phyloP scores from a whole-genome alignment of 23 red algal genomes.

The Gracilaria domingensis region DNA sequence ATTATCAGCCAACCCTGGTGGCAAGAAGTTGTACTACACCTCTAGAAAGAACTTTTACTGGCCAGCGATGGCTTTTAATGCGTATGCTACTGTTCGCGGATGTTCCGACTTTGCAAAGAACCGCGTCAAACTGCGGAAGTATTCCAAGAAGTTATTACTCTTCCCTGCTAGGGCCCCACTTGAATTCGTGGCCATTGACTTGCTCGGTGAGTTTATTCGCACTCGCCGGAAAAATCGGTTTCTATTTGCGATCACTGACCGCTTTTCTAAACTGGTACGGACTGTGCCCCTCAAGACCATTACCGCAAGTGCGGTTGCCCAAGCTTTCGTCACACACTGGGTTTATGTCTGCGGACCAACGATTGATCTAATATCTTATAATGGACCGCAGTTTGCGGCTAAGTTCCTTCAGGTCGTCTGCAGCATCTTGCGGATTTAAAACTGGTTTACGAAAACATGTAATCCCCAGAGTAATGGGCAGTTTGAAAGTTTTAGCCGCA shows the following conservation, averaged over 20 bases:
- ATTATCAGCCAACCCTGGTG: not conserved
- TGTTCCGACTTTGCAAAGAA: not conserved
- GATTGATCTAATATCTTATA: not conserved
- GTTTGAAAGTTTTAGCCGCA: slow-evolving; percentile 34
- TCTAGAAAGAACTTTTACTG: slow-evolving; percentile 32
- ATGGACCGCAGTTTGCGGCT: slow-evolving; percentile 22
- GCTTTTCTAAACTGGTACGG: not conserved
- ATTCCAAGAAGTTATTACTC: not conserved
- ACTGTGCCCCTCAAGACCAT: not conserved
- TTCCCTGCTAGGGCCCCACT: not conserved
- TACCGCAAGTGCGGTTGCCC: not conserved
- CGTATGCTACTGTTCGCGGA: not conserved
- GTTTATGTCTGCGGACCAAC: slow-evolving; percentile 4
- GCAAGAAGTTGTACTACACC: not conserved
- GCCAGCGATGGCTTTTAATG: slow-evolving; percentile 25
- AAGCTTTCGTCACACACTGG: slow-evolving; percentile 4
- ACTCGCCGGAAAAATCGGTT: not conserved
- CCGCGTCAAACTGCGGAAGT: slow-evolving; percentile 11
- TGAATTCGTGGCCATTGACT: not conserved
- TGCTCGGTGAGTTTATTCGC: not conserved
- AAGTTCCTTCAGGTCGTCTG: slow-evolving; percentile 40
- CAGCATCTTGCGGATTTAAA: slow-evolving; percentile 3
- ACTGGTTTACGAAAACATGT: slow-evolving; percentile 31
- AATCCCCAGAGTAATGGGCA: slow-evolving; percentile 48
- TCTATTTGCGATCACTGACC: not conserved